Evolutionary conservation across 768 basidiomycete species (phyloP), one percentile per base, ranked within the genome.

Genomic region (Russula sp.): DNA sequence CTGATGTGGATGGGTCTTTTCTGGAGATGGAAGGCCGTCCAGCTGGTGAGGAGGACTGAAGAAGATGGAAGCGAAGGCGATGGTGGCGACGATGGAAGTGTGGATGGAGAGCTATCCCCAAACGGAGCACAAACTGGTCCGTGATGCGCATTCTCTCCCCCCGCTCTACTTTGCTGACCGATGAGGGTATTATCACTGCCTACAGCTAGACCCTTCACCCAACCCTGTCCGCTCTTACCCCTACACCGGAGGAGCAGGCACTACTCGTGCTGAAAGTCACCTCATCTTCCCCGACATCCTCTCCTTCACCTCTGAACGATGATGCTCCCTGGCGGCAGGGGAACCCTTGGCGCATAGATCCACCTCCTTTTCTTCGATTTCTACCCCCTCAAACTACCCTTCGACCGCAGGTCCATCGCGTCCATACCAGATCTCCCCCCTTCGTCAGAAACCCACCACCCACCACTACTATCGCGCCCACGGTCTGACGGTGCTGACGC

Each of bases 11-110:
- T 35, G 65, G 40, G 5, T 64, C 63, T 9, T 66, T 66, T 52
- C n/a, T 64, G 40, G 65, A 66, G 65, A 66, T 66, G 65, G 65
- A 57, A 32, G 63, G 63, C 7, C 63, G 55, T 34, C 27, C 49
- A 0, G 34, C 55, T 9, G 32, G 63, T 20, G 65, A 66, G 10
- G 27, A 27, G 27, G 65, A 64, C n/a, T 47, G 44, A 5, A 20
- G 47, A 55, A 11, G 40, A 13, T 1, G 57, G 52, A 13, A 56
- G n/a, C 7, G 63, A 56, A 16, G 42, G 32, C 3, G 53, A 60
- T 14, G 65, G 45, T 3, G 54, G 52, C 4, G 57, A 2, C 6
- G 39, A 55, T 39, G 52, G n/a, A n/a, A 49, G 20, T 34, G 52
- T 16, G n/a, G n/a, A 44, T 4, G 63, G 35, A 11, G 37, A 51